Percentiles rank a stretch among this genome's conserved stretches.
phyloP scores from a whole-genome alignment of 1,139 yeast species.

The Suhomyces bolitotheri region DNA sequence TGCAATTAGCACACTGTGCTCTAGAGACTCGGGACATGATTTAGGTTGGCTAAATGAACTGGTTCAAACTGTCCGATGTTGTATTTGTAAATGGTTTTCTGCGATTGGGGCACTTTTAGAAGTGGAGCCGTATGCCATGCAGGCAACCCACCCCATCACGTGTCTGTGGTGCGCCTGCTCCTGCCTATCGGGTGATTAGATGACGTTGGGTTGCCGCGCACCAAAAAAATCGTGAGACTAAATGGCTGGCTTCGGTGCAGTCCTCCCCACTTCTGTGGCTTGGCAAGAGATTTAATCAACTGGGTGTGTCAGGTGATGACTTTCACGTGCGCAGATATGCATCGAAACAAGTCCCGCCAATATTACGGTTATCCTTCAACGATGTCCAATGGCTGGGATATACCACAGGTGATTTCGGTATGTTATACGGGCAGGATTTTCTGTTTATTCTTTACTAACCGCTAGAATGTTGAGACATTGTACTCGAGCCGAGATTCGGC shows the following conservation, averaged over 20 bases:
- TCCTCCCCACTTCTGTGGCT: too few species aligned
- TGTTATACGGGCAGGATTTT: conserved; percentile 1
- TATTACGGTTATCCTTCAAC: too few species aligned
- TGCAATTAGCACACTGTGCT: conserved; percentile 67
- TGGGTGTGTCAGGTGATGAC: too few species aligned
- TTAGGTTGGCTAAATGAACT: neutral
- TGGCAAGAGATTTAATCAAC: too few species aligned
- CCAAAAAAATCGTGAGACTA: too few species aligned
- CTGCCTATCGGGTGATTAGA: too few species aligned
- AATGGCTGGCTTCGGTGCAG: too few species aligned
- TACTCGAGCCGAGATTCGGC: conserved; percentile 44
- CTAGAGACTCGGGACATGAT: conserved; percentile 31
- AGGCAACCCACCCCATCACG: too few species aligned
- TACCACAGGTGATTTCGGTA: conserved; percentile 16
- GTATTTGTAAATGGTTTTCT: conserved; percentile 4
- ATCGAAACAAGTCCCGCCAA: too few species aligned
- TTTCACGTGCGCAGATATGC: too few species aligned
- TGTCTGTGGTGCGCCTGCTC: too few species aligned
- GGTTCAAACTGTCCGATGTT: neutral
- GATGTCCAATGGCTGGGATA: conserved; percentile 12
- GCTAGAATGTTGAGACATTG: conserved; percentile 39
- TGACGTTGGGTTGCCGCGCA: too few species aligned
- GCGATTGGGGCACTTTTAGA: conserved; percentile 6
- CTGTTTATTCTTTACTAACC: conserved; percentile 6
- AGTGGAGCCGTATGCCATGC: neutral